phyloP scores from a whole-genome alignment of 257 asterid genomes.

The Solanum corneliomulleri region DNA sequence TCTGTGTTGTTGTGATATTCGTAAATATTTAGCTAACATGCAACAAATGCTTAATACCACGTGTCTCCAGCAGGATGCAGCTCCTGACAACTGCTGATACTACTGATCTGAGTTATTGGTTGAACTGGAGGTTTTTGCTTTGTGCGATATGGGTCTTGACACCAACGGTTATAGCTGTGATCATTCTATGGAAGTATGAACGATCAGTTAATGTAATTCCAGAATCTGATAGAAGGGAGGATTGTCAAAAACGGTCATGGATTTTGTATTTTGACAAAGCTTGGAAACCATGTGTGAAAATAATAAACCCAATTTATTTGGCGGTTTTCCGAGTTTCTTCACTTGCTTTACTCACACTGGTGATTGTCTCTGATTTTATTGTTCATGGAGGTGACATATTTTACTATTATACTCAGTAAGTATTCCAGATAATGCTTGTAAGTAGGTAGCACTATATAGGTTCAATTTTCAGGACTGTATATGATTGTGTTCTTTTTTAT shows the following conservation, averaged over 20 bases:
- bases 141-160: slow-evolving; percentile 66
- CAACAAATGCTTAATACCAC: not conserved
- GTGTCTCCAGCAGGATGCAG: slow-evolving; percentile 51
- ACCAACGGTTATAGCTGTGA: slow-evolving; percentile 30
- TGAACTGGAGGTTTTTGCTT: slow-evolving; percentile 64
- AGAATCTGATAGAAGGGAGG: slow-evolving; percentile 16
- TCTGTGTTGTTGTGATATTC: not conserved
- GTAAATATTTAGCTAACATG: not conserved
- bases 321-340: slow-evolving; percentile 50
- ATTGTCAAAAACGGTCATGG: slow-evolving; percentile 5
- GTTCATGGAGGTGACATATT: slow-evolving; percentile 52
- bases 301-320: slow-evolving; percentile 43
- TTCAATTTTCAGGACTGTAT: not conserved
- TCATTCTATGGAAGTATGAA: slow-evolving; percentile 68
- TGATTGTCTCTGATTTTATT: slow-evolving; percentile 47
- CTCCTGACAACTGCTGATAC: slow-evolving; percentile 35
- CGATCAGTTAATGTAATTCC: slow-evolving; percentile 5
- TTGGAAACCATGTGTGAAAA: slow-evolving; percentile 76
- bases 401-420: slow-evolving; percentile 91
- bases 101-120: slow-evolving; percentile 68
- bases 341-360: slow-evolving; percentile 48
- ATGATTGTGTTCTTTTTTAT: not conserved
- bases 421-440: slow-evolving; percentile 8
- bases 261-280: slow-evolving; percentile 21
- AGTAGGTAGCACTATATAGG: not conserved